A percentile compares a stretch with the other conserved stretches of the same genome.
These are phyloP conservation scores for Jaapia argillacea DNA, from an alignment of 768 basidiomycete genomes.

Conservation along the genomic window DNA sequence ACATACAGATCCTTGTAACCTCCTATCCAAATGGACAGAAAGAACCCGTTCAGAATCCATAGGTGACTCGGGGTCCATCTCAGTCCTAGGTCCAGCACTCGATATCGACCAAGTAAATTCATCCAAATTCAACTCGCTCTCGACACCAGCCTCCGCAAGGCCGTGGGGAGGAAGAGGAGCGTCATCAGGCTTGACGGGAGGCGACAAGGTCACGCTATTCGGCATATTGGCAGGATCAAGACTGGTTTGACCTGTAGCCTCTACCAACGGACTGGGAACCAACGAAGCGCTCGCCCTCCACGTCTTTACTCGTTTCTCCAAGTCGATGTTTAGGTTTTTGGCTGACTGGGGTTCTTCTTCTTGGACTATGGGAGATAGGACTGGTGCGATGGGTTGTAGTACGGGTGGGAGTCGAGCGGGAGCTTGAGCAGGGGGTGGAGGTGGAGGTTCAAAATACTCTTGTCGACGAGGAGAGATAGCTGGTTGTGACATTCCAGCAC, in stretches of 20 bases:
- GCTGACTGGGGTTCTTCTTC: constrained; percentile 45
- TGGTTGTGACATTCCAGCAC: background rate
- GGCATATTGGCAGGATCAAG: constrained; percentile 44
- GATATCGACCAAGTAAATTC: constrained; percentile 67
- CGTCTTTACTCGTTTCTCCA: constrained; percentile 48
- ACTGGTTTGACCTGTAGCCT: constrained; percentile 38
- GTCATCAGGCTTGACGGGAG: constrained; percentile 8
- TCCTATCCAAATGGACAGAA: constrained; percentile 49
- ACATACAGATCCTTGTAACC: constrained; percentile 45
- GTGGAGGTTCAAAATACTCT: background rate
- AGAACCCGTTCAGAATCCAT: constrained; percentile 27
- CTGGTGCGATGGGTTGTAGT: constrained; percentile 3
- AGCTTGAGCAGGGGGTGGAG: background rate
- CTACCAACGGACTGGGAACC: constrained; percentile 35
- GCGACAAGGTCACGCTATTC: constrained; percentile 28
- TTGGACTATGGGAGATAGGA: constrained; percentile 53
- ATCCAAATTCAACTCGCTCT: constrained; percentile 42
- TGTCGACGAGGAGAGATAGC: constrained; percentile 13
- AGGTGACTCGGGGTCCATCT: constrained; percentile 29
- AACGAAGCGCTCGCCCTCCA: constrained; percentile 56
- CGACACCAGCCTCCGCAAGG: constrained; percentile 19
- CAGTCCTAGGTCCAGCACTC: constrained; percentile 49
- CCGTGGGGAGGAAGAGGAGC: too few relatives aligned
- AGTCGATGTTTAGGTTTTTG: constrained; percentile 37
- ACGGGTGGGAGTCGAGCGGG: background rate